phyloP scores from a whole-genome alignment of 805 yeast species.

The Isabelozyma gotoi region DNA sequence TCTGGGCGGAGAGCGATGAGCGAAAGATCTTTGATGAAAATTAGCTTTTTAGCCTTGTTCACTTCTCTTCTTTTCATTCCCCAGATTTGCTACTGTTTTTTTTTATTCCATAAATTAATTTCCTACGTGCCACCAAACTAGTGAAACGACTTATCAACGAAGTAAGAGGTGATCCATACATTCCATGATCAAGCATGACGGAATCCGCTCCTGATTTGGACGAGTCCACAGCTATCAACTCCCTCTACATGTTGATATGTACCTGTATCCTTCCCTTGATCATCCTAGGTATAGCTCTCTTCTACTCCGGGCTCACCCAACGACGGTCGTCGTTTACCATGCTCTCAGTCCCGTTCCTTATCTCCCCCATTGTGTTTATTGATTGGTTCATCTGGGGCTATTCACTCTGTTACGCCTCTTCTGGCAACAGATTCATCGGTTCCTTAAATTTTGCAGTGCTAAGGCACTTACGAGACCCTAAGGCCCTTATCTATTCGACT shows the following conservation, averaged over 20 bases:
- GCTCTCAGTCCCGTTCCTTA: constrained; percentile 33
- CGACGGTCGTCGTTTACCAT: constrained; percentile 41
- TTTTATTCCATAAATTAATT: too few species aligned
- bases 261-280: constrained; percentile 30
- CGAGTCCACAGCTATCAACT: constrained; percentile 15
- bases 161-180: too few species aligned
- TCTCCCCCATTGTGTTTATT: constrained; percentile 30
- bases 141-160: too few species aligned
- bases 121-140: too few species aligned
- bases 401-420: constrained; percentile 37
- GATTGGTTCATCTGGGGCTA: constrained; percentile 49
- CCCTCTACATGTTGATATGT: constrained; percentile 37
- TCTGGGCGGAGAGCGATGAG: neutral
- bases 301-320: constrained; percentile 44
- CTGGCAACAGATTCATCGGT: constrained; percentile 36
- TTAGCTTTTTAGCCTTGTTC: neutral
- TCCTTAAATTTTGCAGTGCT: constrained; percentile 28
- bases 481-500: constrained; percentile 23
- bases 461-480: constrained; percentile 21
- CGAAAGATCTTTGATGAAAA: neutral
- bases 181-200: constrained; percentile 1
- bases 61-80: neutral
- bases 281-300: constrained; percentile 35
- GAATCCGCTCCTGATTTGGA: neutral
- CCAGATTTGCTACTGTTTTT: too few species aligned